phyloP scores from a whole-genome alignment of 352 stramenopile species.

The Peronospora tabacina region DNA sequence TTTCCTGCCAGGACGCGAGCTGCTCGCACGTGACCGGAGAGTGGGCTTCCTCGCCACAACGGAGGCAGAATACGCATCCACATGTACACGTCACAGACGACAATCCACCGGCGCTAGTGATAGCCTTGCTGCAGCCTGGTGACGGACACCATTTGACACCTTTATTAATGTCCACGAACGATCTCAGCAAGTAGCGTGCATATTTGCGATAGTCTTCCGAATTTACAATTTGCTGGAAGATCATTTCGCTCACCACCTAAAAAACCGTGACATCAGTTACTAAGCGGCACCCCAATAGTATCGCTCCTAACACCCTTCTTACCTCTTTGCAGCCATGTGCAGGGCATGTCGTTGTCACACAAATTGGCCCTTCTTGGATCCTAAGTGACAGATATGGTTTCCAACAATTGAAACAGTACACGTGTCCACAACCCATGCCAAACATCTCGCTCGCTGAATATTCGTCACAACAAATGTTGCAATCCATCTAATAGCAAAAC shows the following conservation, averaged over 20 bases:
- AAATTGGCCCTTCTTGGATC: constrained; percentile 89
- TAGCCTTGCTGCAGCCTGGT: constrained; percentile 92
- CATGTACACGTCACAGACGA: constrained; percentile 79
- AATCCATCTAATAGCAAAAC: constrained; percentile 42
- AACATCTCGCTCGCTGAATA: constrained; percentile 66
- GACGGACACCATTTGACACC: constrained; percentile 96
- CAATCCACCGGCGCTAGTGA: constrained; percentile 73
- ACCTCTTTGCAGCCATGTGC: constrained; percentile 93
- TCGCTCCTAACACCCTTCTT: not conserved
- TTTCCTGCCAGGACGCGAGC: constrained; percentile 92
- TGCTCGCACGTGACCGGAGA: constrained; percentile 90
- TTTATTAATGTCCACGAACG: constrained; percentile 97
- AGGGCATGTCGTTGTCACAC: constrained; percentile 92
- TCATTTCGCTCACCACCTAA: constrained; percentile 54
- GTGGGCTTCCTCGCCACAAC: constrained; percentile 96
- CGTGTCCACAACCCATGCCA: constrained; percentile 93
- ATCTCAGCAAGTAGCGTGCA: constrained; percentile 89
- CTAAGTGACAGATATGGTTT: constrained; percentile 81
- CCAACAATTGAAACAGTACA: constrained; percentile 92
- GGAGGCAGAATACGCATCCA: constrained; percentile 85
- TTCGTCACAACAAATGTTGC: constrained; percentile 94
- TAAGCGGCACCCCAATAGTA: not conserved
- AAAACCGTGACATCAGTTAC: not conserved
- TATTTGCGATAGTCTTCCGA: constrained; percentile 84
- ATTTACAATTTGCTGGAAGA: constrained; percentile 65